These are phyloP conservation scores for Corylus americana DNA, from an alignment of 306 rosid genomes.

Conservation along the genomic window DNA sequence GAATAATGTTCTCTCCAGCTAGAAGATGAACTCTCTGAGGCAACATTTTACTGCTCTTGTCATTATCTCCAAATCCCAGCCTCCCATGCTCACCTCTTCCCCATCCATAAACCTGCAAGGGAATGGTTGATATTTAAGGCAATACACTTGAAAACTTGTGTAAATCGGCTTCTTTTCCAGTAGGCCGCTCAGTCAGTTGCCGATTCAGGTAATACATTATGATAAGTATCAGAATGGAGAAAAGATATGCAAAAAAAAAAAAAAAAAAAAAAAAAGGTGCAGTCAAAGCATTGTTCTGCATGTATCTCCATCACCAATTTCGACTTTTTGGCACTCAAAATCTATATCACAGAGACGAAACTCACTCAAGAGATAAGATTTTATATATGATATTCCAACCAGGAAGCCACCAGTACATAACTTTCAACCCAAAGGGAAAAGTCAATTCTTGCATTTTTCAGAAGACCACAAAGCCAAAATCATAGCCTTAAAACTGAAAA, in stretches of 20 bases:
- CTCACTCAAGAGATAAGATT: not conserved
- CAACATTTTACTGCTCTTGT: conserved; percentile 98
- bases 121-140: not conserved
- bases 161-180: not conserved
- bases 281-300: not conserved
- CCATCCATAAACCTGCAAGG: conserved; percentile 95
- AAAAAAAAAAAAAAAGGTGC: not conserved
- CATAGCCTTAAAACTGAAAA: not conserved
- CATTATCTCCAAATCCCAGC: conserved; percentile 97
- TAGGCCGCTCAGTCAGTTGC: not conserved
- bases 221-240: not conserved
- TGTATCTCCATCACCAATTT: not conserved
- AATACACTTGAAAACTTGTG: not conserved
- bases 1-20: conserved; percentile 86
- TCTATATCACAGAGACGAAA: not conserved
- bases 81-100: conserved; percentile 99
- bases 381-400: not conserved
- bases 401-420: not conserved
- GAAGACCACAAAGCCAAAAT: not conserved
- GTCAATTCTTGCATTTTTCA: not conserved
- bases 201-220: not conserved
- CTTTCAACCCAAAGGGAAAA: not conserved
- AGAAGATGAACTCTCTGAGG: conserved; percentile 94
- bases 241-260: not conserved
- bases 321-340: not conserved